Evolutionary conservation across 345 rosid species (phyloP).

Genomic region (Euphorbia lathyris): DNA sequence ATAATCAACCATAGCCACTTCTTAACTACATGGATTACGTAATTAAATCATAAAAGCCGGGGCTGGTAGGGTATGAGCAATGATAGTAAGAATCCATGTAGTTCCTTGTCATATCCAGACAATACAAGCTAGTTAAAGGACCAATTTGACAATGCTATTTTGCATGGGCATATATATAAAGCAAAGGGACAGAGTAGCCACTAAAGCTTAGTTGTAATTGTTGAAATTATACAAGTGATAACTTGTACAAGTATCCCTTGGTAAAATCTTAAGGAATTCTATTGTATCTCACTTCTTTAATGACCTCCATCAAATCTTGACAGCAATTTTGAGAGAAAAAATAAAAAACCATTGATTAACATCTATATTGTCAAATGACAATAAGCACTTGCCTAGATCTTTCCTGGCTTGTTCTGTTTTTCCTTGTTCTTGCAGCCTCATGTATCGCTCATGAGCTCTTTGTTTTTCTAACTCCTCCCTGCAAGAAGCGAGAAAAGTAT

Average conservation of each 20-base stretch:
- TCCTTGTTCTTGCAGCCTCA: conserved; percentile 98
- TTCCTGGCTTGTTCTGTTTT: conserved; percentile 95
- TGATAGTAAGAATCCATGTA: neutral
- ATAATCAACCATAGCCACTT: neutral
- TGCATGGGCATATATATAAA: neutral
- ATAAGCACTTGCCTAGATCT: conserved; percentile 62
- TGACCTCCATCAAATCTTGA: neutral
- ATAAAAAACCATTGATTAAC: too few relatives aligned
- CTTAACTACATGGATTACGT: too few relatives aligned
- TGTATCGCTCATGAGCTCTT: conserved; percentile 91
- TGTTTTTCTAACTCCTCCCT: conserved; percentile 97
- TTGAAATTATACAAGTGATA: too few relatives aligned
- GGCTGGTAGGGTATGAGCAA: neutral
- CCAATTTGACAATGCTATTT: neutral
- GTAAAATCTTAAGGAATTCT: neutral
- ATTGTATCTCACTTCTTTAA: neutral
- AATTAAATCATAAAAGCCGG: neutral
- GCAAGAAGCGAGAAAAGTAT: neutral
- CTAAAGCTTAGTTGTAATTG: neutral
- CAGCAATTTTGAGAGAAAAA: neutral
- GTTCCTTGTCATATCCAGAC: neutral
- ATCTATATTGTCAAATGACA: neutral
- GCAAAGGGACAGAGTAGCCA: neutral
- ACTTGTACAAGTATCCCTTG: neutral
- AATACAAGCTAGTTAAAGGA: neutral